A percentile compares a stretch with the other conserved stretches of the same genome.
Evolutionary conservation across 768 basidiomycete genomes (phyloP).

Genomic region (Leccinum aurantiacum): DNA sequence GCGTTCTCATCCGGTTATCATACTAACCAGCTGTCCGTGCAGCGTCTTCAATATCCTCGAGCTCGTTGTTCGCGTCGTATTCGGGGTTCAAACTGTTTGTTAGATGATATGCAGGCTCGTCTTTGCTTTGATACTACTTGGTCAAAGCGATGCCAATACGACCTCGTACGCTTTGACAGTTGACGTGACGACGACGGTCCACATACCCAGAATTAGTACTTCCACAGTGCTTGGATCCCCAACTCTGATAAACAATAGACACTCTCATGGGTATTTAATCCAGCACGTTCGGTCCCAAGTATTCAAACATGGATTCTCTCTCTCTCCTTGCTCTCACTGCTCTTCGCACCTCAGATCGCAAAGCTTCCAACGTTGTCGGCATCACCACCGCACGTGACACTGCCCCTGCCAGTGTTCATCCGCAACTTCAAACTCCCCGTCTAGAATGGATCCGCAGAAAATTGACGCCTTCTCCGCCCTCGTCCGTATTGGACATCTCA

Average conservation of each 20-base stretch:
- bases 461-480: not conserved
- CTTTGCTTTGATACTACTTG: not conserved
- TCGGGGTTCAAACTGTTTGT: not conserved
- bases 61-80: not conserved
- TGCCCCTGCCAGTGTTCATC: not conserved
- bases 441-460: not conserved
- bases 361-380: not conserved
- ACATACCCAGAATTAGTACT: not conserved
- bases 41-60: not conserved
- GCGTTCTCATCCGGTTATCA: not conserved
- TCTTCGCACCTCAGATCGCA: not conserved
- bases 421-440: not conserved
- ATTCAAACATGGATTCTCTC: not conserved
- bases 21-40: not conserved
- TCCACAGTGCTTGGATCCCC: not conserved
- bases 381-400: not conserved
- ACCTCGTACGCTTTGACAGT: no score
- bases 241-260: not conserved
- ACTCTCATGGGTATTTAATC: not conserved
- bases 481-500: slow-evolving; percentile 18
- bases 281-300: not conserved
- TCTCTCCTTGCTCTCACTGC: not conserved
- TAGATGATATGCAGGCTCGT: not conserved
- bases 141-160: not conserved
- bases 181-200: not conserved